Evolutionary conservation across 2,329 filamentous ascomycete species (phyloP).

Genomic region (Fusarium sp.): DNA sequence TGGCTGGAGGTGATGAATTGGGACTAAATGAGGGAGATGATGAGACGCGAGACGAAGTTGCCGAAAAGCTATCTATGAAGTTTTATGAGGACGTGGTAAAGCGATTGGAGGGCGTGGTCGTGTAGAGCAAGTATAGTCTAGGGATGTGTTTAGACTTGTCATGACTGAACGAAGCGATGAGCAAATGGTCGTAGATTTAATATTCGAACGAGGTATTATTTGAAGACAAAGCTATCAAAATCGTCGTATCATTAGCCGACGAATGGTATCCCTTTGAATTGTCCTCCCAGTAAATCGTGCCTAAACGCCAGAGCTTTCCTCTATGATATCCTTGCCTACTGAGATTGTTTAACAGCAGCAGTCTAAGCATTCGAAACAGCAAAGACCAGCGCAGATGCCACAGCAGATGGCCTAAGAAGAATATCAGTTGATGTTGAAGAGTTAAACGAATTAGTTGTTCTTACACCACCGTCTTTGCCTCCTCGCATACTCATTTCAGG

Average conservation of each 20-base stretch:
- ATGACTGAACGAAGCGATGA: background rate
- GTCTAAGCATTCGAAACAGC: slow-evolving; percentile 50
- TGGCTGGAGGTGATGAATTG: slow-evolving; percentile 48
- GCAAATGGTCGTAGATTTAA: background rate
- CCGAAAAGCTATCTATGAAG: slow-evolving; percentile 49
- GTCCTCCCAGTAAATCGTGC: slow-evolving; percentile 10
- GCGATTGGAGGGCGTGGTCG: slow-evolving; percentile 48
- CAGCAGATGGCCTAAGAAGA: slow-evolving; percentile 49
- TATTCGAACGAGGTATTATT: background rate
- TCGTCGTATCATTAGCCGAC: slow-evolving; percentile 13
- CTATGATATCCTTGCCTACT: background rate
- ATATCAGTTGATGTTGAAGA: background rate
- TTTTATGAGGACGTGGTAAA: slow-evolving; percentile 57
- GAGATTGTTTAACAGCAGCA: slow-evolving; percentile 43
- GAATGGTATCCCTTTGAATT: background rate
- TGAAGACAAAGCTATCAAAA: background rate
- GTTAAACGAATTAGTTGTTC: background rate
- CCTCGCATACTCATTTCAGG: slow-evolving; percentile 44
- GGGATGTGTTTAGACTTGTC: background rate
- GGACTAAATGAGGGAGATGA: slow-evolving; percentile 49
- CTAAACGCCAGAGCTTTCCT: slow-evolving; percentile 36
- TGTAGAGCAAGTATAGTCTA: slow-evolving; percentile 33
- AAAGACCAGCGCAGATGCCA: slow-evolving; percentile 51
- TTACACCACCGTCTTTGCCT: slow-evolving; percentile 49
- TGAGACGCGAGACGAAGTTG: slow-evolving; percentile 52